Percentiles rank a stretch among this genome's conserved stretches.
Evolutionary conservation across 2,329 filamentous ascomycete genomes (phyloP).

Genomic region (Talaromyces sp.): DNA sequence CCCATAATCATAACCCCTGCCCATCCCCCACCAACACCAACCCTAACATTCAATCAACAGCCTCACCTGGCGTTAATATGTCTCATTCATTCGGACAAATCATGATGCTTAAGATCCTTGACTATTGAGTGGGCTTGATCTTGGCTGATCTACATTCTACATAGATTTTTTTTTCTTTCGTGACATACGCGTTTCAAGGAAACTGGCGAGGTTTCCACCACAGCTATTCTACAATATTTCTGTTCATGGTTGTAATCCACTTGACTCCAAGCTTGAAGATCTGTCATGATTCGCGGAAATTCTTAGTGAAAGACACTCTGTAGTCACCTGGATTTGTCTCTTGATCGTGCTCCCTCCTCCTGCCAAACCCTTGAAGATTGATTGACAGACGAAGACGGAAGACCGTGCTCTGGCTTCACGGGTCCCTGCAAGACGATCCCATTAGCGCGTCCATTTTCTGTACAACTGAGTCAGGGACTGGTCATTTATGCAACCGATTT

Average conservation of each 20-base stretch:
- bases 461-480: neutral
- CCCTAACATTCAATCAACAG: neutral
- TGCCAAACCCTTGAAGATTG: neutral
- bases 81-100: constrained; percentile 4
- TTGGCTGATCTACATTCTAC: neutral
- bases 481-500: neutral
- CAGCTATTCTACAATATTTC: neutral
- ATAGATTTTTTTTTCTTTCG: neutral
- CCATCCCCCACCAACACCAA: neutral
- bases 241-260: neutral
- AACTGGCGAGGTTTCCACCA: neutral
- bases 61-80: neutral
- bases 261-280: neutral
- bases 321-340: neutral
- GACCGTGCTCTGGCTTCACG: neutral
- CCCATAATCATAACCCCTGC: neutral
- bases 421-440: constrained; percentile 3
- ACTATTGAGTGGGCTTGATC: neutral
- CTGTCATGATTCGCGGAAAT: neutral
- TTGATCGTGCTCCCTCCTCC: no score
- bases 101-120: neutral
- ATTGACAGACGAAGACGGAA: neutral
- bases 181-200: neutral
- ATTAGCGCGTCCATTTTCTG: neutral
- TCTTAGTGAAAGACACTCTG: neutral